Percentiles rank a stretch among this genome's conserved stretches.
Evolutionary conservation across 2,329 filamentous ascomycete species (phyloP).

Genomic region (Neonectria magnoliae): DNA sequence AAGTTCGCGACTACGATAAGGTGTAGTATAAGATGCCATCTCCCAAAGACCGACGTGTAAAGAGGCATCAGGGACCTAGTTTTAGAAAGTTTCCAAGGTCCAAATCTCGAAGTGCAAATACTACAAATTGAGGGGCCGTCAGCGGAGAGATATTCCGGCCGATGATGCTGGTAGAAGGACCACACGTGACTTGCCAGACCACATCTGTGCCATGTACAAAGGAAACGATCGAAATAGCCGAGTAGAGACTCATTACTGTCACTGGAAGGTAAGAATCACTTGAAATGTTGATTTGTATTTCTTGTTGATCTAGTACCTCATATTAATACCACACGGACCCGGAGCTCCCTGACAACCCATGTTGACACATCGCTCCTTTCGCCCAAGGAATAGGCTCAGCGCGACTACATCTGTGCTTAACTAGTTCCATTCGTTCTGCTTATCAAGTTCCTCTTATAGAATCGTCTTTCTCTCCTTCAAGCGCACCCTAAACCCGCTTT

Average conservation of each 20-base stretch:
- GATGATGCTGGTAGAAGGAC: neutral
- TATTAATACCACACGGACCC: no score
- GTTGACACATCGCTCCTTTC: no score
- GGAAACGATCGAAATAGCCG: neutral
- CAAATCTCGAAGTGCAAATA: neutral
- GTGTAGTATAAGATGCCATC: neutral
- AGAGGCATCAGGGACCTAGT: neutral
- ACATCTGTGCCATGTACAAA: neutral
- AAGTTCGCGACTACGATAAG: neutral
- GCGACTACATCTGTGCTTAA: no score
- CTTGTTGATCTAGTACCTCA: no score
- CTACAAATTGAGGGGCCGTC: neutral
- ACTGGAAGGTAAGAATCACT: neutral
- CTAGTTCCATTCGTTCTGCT: neutral
- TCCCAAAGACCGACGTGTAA: neutral
- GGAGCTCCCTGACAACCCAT: no score
- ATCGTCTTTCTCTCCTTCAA: conserved; percentile 15
- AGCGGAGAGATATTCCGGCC: neutral
- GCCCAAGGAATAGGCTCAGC: no score
- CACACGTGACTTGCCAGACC: neutral
- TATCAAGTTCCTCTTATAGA: neutral
- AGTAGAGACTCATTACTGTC: neutral
- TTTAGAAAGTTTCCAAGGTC: neutral
- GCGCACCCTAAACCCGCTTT: conserved; percentile 12
- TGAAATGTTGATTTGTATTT: no score